A percentile compares a stretch with the other conserved stretches of the same genome.
These are phyloP conservation scores for Kodamaea suecica DNA, from an alignment of 1,139 yeast genomes.

Conservation along the genomic window DNA sequence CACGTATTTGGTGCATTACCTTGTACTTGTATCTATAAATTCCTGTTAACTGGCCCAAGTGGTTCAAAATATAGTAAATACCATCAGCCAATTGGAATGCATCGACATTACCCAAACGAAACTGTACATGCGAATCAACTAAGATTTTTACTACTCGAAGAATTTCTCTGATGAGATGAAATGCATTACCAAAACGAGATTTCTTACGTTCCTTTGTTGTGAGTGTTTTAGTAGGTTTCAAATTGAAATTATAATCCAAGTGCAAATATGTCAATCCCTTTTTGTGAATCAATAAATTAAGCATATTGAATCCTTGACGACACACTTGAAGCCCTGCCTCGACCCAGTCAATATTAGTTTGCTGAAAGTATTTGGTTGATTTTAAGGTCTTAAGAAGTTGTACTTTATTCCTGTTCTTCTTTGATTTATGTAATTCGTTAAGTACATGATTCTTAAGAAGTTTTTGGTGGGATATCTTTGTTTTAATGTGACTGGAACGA, in stretches of 20 bases:
- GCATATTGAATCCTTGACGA: conserved; percentile 91
- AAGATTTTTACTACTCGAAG: conserved; percentile 75
- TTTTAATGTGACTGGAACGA: conserved; percentile 62
- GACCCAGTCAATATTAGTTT: conserved; percentile 94
- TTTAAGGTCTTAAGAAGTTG: conserved; percentile 66
- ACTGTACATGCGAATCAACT: conserved; percentile 94
- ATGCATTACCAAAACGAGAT: conserved; percentile 94
- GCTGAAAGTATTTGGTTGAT: conserved; percentile 83
- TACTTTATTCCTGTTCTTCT: conserved; percentile 37
- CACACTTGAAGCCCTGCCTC: conserved; percentile 96
- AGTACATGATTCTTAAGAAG: conserved; percentile 70
- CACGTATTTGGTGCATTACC: conserved; percentile 97
- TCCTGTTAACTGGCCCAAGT: conserved; percentile 93
- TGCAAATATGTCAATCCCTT: conserved; percentile 91
- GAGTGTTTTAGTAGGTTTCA: conserved; percentile 93
- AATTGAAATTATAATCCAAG: conserved; percentile 89
- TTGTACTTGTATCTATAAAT: conserved; percentile 94
- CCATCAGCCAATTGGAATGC: conserved; percentile 96
- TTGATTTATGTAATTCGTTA: conserved; percentile 59
- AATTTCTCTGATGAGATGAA: conserved; percentile 88
- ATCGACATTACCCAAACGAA: conserved; percentile 83
- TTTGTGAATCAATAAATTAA: conserved; percentile 83
- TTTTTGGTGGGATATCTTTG: conserved; percentile 83
- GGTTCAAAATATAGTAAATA: conserved; percentile 81
- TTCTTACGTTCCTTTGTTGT: conserved; percentile 96